Conservation (phyloP, 805 yeast species). For the Komagataella kurtzmanii region DNA sequence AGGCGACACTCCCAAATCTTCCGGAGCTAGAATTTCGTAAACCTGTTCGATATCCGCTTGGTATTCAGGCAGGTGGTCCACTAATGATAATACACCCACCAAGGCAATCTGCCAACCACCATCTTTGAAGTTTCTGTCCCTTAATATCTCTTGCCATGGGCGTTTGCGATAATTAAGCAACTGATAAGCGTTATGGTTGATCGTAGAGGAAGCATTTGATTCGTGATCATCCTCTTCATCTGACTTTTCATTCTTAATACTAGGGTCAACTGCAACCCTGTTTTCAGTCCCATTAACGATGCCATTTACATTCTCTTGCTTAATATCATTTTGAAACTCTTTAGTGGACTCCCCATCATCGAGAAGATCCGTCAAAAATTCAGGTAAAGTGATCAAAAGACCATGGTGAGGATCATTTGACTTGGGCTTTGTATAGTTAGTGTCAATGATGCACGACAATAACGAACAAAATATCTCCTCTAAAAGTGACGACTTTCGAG, state of each 20-base stretch:
- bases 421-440: constrained; percentile 19
- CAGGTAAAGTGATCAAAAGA: constrained; percentile 10
- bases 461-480: constrained; percentile 61
- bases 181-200: constrained; percentile 28
- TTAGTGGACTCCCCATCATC: constrained; percentile 12
- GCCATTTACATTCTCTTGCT: constrained; percentile 3
- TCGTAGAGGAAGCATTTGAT: constrained; percentile 15
- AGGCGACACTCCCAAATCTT: constrained; percentile 32
- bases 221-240: constrained; percentile 10
- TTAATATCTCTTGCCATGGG: constrained; percentile 69
- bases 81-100: constrained; percentile 55
- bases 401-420: constrained; percentile 4
- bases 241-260: constrained; percentile 10
- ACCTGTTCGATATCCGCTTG: constrained; percentile 33
- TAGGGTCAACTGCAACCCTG: constrained; percentile 15
- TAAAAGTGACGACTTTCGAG: constrained; percentile 35
- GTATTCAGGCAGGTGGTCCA: constrained; percentile 45
- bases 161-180: constrained; percentile 42
- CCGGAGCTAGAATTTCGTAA: constrained; percentile 46
- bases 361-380: constrained; percentile 5
- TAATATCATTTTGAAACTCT: constrained; percentile 1
- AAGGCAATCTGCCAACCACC: constrained; percentile 79
- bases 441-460: constrained; percentile 38
- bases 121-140: constrained; percentile 62
- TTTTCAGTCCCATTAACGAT: constrained; percentile 10